phyloP scores from a whole-genome alignment of 139 green algal genomes.

The Coelastrella sp. region DNA sequence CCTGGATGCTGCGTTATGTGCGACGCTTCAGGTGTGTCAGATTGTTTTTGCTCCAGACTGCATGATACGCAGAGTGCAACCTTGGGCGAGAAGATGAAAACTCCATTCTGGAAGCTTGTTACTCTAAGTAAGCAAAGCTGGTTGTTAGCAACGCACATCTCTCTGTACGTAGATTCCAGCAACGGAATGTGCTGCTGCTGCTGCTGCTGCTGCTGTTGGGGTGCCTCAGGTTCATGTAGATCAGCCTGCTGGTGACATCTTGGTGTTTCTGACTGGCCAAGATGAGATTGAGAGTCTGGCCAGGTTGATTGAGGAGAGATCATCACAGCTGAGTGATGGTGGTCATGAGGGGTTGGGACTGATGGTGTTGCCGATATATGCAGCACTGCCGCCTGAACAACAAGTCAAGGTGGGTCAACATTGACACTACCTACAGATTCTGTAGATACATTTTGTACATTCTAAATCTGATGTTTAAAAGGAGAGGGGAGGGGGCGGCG shows the following conservation, averaged over 20 bases:
- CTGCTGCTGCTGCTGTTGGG: neutral
- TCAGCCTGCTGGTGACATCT: constrained; percentile 81
- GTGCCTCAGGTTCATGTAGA: constrained; percentile 40
- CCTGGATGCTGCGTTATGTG: constrained; percentile 85
- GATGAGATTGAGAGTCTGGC: constrained; percentile 90
- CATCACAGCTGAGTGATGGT: constrained; percentile 7
- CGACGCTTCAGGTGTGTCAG: constrained; percentile 78
- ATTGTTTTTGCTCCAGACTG: no score
- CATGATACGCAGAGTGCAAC: no score
- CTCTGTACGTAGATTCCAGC: no score
- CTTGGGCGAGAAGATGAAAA: no score
- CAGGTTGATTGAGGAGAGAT: constrained; percentile 70
- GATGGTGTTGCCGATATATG: constrained; percentile 82
- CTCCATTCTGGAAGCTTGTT: no score
- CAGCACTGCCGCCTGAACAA: constrained; percentile 83
- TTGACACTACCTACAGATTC: neutral
- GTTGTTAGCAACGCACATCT: no score
- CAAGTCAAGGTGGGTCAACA: constrained; percentile 72
- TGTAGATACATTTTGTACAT: neutral
- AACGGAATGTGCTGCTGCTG: neutral
- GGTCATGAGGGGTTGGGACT: constrained; percentile 45
- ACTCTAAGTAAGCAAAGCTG: no score
- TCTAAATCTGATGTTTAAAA: neutral
- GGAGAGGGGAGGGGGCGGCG: no score
- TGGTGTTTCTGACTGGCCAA: constrained; percentile 92